Evolutionary conservation across 108 stramenopile species (phyloP).

Genomic region (Skeletonema marinoi): DNA sequence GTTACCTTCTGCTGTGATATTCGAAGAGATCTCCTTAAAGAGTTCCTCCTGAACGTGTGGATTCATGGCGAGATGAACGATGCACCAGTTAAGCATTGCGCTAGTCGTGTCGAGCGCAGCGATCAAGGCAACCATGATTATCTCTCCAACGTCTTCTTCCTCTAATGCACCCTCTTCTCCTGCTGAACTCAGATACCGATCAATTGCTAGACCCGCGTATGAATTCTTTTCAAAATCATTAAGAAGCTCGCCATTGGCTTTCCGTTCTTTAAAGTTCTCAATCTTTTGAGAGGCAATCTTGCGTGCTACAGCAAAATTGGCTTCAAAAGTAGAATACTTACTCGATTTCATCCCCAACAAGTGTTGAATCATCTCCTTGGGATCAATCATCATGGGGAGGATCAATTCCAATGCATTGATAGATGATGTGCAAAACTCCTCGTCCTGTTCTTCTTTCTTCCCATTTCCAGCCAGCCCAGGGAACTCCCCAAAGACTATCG

Average conservation of each 20-base stretch:
- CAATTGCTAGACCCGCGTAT: constrained; percentile 18
- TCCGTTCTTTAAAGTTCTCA: too few species aligned
- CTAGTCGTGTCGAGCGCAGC: constrained; percentile 38
- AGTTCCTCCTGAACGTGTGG: constrained; percentile 8
- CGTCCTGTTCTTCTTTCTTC: constrained; percentile 7
- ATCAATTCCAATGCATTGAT: too few species aligned
- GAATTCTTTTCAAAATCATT: constrained; percentile 9
- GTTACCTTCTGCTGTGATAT: neutral
- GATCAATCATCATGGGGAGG: too few species aligned
- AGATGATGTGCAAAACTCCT: neutral
- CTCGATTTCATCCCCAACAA: too few species aligned
- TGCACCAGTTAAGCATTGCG: constrained; percentile 11
- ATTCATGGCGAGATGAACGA: constrained; percentile 5
- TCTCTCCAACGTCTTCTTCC: constrained; percentile 5
- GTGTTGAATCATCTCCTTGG: too few species aligned
- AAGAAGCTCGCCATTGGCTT: too few species aligned
- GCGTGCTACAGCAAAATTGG: too few species aligned
- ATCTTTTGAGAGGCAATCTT: too few species aligned
- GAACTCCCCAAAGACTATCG: constrained; percentile 30
- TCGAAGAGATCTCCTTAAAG: neutral
- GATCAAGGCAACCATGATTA: neutral
- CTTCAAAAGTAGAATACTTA: too few species aligned
- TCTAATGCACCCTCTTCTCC: neutral
- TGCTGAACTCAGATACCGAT: constrained; percentile 5
- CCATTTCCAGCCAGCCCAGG: constrained; percentile 7